Base-by-base conservation (phyloP, 306 rosid species). In the Prinsepia uniflora region DNA sequence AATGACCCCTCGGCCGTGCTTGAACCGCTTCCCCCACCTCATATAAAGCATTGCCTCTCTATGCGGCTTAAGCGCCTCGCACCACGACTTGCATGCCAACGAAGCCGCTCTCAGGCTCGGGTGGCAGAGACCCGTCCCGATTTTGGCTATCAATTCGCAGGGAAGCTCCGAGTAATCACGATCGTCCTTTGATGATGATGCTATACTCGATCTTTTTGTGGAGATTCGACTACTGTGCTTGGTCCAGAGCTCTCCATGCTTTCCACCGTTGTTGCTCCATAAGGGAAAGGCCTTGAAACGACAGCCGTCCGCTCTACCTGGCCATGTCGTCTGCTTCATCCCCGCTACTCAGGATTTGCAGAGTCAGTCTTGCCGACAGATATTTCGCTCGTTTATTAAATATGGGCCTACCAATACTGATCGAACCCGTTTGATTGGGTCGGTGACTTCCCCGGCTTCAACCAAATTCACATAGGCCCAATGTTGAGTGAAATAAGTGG, bases 31-130 rank as follows among this genome's bases (percentile, higher is more conserved):
- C 44, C 98, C 96, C 96, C 87, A 77, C 68, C 68, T 61, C 63
- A 88, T 65, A 19, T 84, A 79, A 74, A 79, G 34, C 96, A 88
- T 85, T 44, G 89, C 96, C 83, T 88, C 90, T 73, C 97, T 86
- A 73, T 84, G 72, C 36, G 89, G 89, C 71, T 73, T 80, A 30
- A 90, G 80, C 45, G 89, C 98, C 64, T 90, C 86, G 49, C 77
- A 60, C 98, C 98, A 93, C 5, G 96, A 71, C 82, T 81, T 84
- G 75, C 97, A 93, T 13, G 85, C 98, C 40, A 83, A 66, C 3
- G 97, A 88, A 65, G 92, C 91, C 14, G 86, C 79, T 45, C 71
- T 80, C 17, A 90, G 86, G 79, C 79, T 84, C 0, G 86, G 90
- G 14, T 75, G 82, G 76, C 82, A 83, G 72, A 89, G 89, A 18